Evolutionary conservation across 139 green algal species (phyloP).

Genomic region (Chlamydomonas sphaeroides): DNA sequence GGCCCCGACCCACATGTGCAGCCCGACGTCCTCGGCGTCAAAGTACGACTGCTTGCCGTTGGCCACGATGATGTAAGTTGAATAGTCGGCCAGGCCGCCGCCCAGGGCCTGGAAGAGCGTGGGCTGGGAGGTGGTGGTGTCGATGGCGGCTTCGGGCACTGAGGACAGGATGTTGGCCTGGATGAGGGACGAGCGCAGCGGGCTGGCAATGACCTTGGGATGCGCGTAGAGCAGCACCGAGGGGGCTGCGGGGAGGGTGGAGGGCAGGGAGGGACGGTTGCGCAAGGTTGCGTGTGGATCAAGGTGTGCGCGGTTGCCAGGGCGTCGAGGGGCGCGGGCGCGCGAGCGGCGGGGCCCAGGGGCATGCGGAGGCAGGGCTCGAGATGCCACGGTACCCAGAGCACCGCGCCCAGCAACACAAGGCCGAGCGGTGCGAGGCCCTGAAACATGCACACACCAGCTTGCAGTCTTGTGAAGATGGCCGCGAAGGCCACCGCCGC

Average conservation of each 20-base stretch:
- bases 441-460: too few species aligned
- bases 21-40: background rate
- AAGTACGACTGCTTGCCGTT: conserved; percentile 16
- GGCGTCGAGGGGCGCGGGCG: too few species aligned
- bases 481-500: too few species aligned
- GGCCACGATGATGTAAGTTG: conserved; percentile 9
- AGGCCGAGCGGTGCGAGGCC: too few species aligned
- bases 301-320: too few species aligned
- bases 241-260: background rate
- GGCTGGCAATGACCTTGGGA: background rate
- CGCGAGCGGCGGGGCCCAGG: too few species aligned
- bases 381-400: too few species aligned
- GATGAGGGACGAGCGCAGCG: background rate
- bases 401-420: too few species aligned
- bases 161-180: background rate
- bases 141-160: background rate
- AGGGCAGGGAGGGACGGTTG: too few species aligned
- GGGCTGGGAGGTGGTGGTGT: background rate
- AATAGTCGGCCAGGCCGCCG: background rate
- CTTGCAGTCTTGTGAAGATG: too few species aligned
- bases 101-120: background rate
- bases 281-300: too few species aligned
- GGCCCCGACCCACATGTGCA: conserved; percentile 31
- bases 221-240: conserved; percentile 1
- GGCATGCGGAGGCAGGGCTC: too few species aligned